A percentile compares a stretch with the other conserved stretches of the same genome.
Conservation (phyloP, 2,329 filamentous ascomycete genomes). For the Colletotrichum melonis region DNA sequence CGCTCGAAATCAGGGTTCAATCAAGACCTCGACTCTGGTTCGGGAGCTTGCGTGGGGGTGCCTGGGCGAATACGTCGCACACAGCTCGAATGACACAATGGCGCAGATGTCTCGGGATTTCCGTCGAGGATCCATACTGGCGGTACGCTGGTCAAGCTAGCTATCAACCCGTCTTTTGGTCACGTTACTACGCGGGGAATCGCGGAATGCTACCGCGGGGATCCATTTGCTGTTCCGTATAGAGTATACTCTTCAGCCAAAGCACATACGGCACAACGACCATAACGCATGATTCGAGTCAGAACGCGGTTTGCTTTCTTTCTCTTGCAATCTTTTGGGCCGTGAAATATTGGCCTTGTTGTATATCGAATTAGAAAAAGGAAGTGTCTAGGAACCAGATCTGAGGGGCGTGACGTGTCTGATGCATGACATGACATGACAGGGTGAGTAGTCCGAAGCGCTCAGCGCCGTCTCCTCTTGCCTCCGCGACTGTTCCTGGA, state of each 20-base stretch:
- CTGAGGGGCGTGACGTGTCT: background rate
- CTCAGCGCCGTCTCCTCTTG: background rate
- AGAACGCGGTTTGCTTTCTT: background rate
- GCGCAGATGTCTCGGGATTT: background rate
- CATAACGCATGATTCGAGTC: background rate
- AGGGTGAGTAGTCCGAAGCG: background rate
- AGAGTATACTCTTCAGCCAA: background rate
- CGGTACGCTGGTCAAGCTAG: background rate
- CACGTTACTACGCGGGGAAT: background rate
- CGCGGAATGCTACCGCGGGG: background rate
- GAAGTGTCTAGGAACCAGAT: constrained; percentile 3
- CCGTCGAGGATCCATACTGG: background rate
- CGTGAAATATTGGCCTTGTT: background rate
- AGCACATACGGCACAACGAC: constrained; percentile 11
- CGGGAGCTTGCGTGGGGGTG: background rate
- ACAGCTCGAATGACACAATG: background rate
- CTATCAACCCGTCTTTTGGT: background rate
- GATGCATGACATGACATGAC: background rate
- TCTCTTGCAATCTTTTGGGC: background rate
- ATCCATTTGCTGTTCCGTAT: background rate
- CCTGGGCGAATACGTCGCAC: background rate
- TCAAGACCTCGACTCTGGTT: background rate
- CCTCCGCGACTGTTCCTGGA: constrained; percentile 2
- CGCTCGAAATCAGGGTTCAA: background rate
- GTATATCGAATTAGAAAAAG: background rate